Evolutionary conservation across 441 rosid species (phyloP), one percentile per base, ranked within the genome.

Genomic region (Adansonia grandidieri): DNA sequence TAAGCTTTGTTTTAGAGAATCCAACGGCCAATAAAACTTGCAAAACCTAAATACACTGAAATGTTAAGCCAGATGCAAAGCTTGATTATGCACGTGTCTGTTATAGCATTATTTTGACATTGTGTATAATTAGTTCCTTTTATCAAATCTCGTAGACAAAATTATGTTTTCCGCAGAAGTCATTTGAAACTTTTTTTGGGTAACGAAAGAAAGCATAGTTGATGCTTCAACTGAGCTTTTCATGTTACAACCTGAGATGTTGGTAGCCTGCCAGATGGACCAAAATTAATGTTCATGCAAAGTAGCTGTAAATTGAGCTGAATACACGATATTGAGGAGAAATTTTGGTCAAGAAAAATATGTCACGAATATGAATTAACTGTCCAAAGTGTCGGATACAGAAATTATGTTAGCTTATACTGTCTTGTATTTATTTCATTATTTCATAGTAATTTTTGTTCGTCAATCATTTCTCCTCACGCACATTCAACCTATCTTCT

Each of bases 311-410:
- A n/a, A 42, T 42, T 17, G 5, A 11, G 15, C 51, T 11, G 6
- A 42, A n/a, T n/a, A 17, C 28, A 42, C 51, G 2, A 42, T 2
- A 42, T n/a, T 66, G 51, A 66, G 71, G 51, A 24, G 20, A 66
- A 66, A 17, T 66, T 4, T 42, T n/a, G 71, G 40, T 69, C 57
- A 69, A 48, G 40, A 48, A 69, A 48, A 48, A 69, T 37, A 48
- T 20, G 53, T 69, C 37, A 22, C 47, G 40, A 67, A 14, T 13
- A 45, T 68, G 19, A 20, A 68, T 10, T 45, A 17, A 67, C 32
- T 5, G 72, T 54, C 20, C 9, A n/a, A 54, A 54, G 60, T 1
- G 60, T n/a, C 20, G 60, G 28, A 54, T 3, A 19, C 19, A 20
- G 57, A 69, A 24, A 48, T 48, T 69, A 44, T 50, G 58, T 70